Conservation (phyloP, 768 basidiomycete genomes). For the Pulveroboletus sp. region DNA sequence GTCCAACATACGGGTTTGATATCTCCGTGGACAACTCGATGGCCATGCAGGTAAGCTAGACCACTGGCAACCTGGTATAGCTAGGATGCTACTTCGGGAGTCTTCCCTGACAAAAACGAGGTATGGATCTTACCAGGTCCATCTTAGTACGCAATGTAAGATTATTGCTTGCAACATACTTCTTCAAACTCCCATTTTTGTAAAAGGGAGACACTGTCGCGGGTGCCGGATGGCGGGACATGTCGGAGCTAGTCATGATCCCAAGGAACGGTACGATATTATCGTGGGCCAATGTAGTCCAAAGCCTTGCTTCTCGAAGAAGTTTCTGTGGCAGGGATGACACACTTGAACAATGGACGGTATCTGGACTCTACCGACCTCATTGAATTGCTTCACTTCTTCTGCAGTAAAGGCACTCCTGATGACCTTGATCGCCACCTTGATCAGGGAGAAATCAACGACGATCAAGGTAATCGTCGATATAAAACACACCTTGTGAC, state of each 20-base stretch:
- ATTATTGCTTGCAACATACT: slow-evolving; percentile 6
- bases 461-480: not conserved
- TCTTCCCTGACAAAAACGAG: no score
- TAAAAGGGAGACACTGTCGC: slow-evolving; percentile 29
- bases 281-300: slow-evolving; percentile 20
- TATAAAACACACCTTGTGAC: slow-evolving; percentile 4
- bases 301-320: slow-evolving; percentile 26
- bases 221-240: slow-evolving; percentile 15
- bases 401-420: slow-evolving; percentile 13
- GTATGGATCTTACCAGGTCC: slow-evolving; percentile 17
- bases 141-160: slow-evolving; percentile 15
- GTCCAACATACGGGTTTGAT: slow-evolving; percentile 33
- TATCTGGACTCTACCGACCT: slow-evolving; percentile 10
- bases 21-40: slow-evolving; percentile 34
- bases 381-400: slow-evolving; percentile 18
- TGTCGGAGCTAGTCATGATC: slow-evolving; percentile 14
- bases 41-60: slow-evolving; percentile 23
- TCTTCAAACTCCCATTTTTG: slow-evolving; percentile 18
- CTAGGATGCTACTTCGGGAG: slow-evolving; percentile 7
- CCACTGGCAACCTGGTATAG: slow-evolving; percentile 20
- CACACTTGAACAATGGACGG: not conserved
- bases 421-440: slow-evolving; percentile 30
- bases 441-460: not conserved
- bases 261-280: slow-evolving; percentile 28
- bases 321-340: slow-evolving; percentile 19